A percentile compares a stretch with the other conserved stretches of the same genome.
phyloP scores from a whole-genome alignment of 768 basidiomycete species.

The Rhizopogon vulgaris region DNA sequence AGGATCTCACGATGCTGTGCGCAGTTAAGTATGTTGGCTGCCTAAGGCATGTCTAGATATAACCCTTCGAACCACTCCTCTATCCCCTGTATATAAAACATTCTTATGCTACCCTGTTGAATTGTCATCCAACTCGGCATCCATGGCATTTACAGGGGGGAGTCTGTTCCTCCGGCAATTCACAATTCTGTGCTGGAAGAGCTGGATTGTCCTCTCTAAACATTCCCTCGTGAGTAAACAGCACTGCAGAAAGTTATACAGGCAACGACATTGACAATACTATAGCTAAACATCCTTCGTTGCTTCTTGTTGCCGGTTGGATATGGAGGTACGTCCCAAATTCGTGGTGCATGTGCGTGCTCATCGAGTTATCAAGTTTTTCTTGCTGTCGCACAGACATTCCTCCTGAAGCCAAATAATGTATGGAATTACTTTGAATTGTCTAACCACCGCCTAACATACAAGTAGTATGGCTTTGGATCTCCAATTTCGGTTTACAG shows the following conservation, averaged over 20 bases:
- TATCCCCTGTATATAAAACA: neutral
- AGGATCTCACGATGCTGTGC: too few species aligned
- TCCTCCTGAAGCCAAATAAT: slow-evolving; percentile 52
- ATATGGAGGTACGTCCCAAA: slow-evolving; percentile 42
- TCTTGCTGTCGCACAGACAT: slow-evolving; percentile 56
- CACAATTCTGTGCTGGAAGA: slow-evolving; percentile 58
- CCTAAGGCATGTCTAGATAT: too few species aligned
- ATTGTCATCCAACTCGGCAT: neutral
- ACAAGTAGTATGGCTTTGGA: slow-evolving; percentile 56
- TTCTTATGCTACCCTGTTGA: neutral
- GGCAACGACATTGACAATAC: neutral
- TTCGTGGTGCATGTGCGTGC: too few species aligned
- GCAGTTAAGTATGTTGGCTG: too few species aligned
- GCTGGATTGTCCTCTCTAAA: slow-evolving; percentile 66
- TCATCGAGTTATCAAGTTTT: slow-evolving; percentile 39
- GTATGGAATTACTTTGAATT: slow-evolving; percentile 29
- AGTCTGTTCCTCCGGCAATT: slow-evolving; percentile 57
- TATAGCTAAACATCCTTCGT: slow-evolving; percentile 51
- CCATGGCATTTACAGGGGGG: slow-evolving; percentile 10
- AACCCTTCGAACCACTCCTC: neutral
- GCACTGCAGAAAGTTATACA: neutral
- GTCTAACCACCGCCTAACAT: neutral
- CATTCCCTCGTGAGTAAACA: slow-evolving; percentile 50
- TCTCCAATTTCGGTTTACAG: slow-evolving; percentile 42
- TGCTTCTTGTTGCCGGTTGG: slow-evolving; percentile 60